Evolutionary conservation across 2,329 filamentous ascomycete species (phyloP).

Genomic region (Aspergillus spinulosporus): DNA sequence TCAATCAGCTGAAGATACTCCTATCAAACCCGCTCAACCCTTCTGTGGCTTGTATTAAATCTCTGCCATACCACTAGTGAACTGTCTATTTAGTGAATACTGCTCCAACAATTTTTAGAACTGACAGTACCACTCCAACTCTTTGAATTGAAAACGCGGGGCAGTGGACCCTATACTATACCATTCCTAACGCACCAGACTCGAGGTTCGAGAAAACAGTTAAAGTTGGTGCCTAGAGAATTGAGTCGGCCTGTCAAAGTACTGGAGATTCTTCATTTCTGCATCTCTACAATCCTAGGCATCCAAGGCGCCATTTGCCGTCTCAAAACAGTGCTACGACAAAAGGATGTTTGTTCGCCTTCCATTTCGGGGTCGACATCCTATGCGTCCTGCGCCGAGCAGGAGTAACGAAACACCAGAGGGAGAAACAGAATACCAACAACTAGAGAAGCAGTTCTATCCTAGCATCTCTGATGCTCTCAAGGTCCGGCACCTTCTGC

Average conservation of each 20-base stretch:
- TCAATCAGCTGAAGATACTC: background rate
- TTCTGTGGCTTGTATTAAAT: background rate
- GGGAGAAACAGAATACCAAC: background rate
- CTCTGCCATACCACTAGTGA: background rate
- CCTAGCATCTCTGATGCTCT: constrained; percentile 37
- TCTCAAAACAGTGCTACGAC: background rate
- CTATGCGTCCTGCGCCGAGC: background rate
- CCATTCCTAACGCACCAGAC: background rate
- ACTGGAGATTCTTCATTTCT: background rate
- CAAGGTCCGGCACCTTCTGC: constrained; percentile 34
- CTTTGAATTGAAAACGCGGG: background rate
- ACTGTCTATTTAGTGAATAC: background rate
- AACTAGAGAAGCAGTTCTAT: constrained; percentile 22
- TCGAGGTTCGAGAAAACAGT: background rate
- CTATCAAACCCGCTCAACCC: background rate
- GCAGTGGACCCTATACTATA: background rate
- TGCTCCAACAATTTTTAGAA: background rate
- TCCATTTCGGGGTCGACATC: background rate
- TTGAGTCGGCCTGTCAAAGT: background rate
- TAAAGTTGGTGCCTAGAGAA: constrained; percentile 4
- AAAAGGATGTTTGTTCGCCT: background rate
- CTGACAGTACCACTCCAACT: background rate
- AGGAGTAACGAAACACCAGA: background rate
- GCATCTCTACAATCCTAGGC: background rate
- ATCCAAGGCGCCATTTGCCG: background rate